These are phyloP conservation scores for Stemphylium vesicarium DNA, from an alignment of 2,329 filamentous ascomycete genomes.

Conservation along the genomic window DNA sequence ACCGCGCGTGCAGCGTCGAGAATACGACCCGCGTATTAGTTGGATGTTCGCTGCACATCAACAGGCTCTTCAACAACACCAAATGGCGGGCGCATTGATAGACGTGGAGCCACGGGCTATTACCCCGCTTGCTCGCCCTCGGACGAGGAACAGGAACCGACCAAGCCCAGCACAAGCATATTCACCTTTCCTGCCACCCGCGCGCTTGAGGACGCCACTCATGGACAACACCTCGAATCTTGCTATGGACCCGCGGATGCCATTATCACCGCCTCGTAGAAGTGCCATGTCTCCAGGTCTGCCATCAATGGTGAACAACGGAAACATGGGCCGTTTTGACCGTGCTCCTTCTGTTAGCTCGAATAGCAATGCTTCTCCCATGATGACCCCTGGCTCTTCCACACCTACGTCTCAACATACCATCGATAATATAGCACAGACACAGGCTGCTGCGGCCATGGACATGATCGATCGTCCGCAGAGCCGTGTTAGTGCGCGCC, in stretches of 20 bases:
- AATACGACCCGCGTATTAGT: constrained; percentile 51
- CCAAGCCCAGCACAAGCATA: constrained; percentile 45
- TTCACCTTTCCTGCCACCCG: constrained; percentile 44
- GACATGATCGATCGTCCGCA: constrained; percentile 49
- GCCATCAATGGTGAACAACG: constrained; percentile 18
- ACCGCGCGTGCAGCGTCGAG: constrained; percentile 36
- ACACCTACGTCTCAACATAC: constrained; percentile 36
- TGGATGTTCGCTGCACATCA: constrained; percentile 52
- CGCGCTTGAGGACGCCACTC: constrained; percentile 43
- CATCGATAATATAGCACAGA: constrained; percentile 36
- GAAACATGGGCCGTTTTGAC: constrained; percentile 25
- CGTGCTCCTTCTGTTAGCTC: constrained; percentile 39
- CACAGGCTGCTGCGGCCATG: constrained; percentile 33
- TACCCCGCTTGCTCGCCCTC: constrained; percentile 48
- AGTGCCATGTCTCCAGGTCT: constrained; percentile 31
- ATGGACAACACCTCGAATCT: constrained; percentile 41
- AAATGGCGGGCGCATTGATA: constrained; percentile 40
- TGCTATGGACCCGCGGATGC: constrained; percentile 28
- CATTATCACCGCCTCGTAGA: constrained; percentile 41
- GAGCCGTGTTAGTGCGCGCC: constrained; percentile 45
- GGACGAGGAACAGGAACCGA: constrained; percentile 49
- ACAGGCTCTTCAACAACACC: constrained; percentile 44
- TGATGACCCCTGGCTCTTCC: constrained; percentile 38
- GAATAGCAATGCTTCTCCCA: constrained; percentile 36
- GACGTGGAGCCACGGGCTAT: constrained; percentile 47